Percentiles rank a stretch among this genome's conserved stretches.
Evolutionary conservation across 2,329 filamentous ascomycete species (phyloP).

Genomic region (Fusarium tuaranense): DNA sequence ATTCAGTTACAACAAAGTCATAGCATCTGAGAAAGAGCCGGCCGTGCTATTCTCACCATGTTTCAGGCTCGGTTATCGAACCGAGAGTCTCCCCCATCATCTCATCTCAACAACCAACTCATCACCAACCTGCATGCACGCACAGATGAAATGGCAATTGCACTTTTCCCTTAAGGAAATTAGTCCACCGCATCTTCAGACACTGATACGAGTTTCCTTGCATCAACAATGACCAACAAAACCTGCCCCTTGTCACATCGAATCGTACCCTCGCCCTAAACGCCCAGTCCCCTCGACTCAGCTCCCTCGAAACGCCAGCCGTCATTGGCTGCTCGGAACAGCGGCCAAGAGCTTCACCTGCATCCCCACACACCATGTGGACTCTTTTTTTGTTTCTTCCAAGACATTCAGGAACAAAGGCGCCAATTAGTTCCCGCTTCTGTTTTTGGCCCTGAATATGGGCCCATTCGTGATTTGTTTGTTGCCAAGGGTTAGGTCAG

Average conservation of each 20-base stretch:
- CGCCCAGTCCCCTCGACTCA: neutral
- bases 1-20: neutral
- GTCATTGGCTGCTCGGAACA: slow-evolving; percentile 27
- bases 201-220: slow-evolving; percentile 15
- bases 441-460: slow-evolving; percentile 15
- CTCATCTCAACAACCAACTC: neutral
- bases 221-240: neutral
- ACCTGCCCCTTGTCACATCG: slow-evolving; percentile 25
- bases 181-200: neutral
- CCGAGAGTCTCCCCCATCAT: slow-evolving; percentile 5
- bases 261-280: neutral
- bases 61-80: slow-evolving; percentile 9
- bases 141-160: neutral
- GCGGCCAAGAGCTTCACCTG: slow-evolving; percentile 24
- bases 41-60: slow-evolving; percentile 11
- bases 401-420: slow-evolving; percentile 4
- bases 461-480: slow-evolving; percentile 18
- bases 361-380: slow-evolving; percentile 9
- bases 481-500: slow-evolving; percentile 15
- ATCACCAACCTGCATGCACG: neutral
- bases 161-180: neutral
- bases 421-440: slow-evolving; percentile 18
- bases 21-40: neutral
- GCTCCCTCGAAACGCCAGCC: slow-evolving; percentile 7
- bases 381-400: neutral